A percentile compares a stretch with the other conserved stretches of the same genome.
These are phyloP conservation scores for Penicillium sp. DNA, from an alignment of 2,329 filamentous ascomycete species.

Conservation along the genomic window DNA sequence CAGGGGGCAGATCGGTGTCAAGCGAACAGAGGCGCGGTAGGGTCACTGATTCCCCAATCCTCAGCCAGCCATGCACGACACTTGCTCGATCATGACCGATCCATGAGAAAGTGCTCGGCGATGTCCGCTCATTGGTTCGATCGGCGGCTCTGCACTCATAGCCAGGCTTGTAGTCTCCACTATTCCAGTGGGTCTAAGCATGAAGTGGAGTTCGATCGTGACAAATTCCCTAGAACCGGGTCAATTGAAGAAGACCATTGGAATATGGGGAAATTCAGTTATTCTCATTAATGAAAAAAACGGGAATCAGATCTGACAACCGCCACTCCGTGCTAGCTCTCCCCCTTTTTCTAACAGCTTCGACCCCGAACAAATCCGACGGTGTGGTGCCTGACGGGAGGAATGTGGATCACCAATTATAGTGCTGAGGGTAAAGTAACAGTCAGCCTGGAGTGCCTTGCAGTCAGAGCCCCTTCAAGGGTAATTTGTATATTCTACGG, in stretches of 20 bases:
- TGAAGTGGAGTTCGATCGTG: conserved; percentile 19
- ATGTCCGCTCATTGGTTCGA: conserved; percentile 15
- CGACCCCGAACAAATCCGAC: conserved; percentile 19
- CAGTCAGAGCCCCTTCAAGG: not conserved
- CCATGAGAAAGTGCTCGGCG: conserved; percentile 11
- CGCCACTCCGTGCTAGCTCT: conserved; percentile 13
- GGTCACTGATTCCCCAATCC: conserved; percentile 9
- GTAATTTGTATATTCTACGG: too few relatives aligned
- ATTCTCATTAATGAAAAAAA: not conserved
- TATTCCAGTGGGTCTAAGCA: conserved; percentile 2
- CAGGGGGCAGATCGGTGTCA: conserved; percentile 19
- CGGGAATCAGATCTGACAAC: conserved; percentile 7
- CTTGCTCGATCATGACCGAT: conserved; percentile 17
- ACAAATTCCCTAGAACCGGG: conserved; percentile 19
- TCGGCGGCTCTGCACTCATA: conserved; percentile 7
- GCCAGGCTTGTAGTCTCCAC: conserved; percentile 1
- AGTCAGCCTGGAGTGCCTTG: not conserved
- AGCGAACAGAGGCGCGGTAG: conserved; percentile 19
- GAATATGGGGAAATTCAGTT: conserved; percentile 5
- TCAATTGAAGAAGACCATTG: conserved; percentile 10
- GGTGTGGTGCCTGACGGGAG: conserved; percentile 10
- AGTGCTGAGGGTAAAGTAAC: not conserved
- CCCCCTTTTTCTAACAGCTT: not conserved
- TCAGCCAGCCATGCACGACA: conserved; percentile 31
- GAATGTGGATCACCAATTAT: conserved; percentile 13